phyloP scores from a whole-genome alignment of 305 asterid genomes.

The Fraxinus latifolia region DNA sequence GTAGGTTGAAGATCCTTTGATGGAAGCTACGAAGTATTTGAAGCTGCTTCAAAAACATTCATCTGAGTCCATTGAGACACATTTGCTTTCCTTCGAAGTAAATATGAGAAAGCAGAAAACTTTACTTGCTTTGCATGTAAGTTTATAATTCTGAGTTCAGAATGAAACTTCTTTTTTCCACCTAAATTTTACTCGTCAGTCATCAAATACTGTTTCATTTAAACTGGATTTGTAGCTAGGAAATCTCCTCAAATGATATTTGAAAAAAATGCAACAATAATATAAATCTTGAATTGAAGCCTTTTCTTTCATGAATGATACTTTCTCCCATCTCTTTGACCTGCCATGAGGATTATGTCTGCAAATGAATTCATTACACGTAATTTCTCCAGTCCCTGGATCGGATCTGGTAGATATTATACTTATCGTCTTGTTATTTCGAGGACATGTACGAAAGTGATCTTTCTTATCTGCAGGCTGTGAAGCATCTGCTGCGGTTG shows the following conservation, averaged over 20 bases:
- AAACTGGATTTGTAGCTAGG: constrained; percentile 3
- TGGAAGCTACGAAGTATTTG: constrained; percentile 91
- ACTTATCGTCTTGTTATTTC: constrained; percentile 12
- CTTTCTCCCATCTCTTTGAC: constrained; percentile 14
- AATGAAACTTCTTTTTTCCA: constrained; percentile 1
- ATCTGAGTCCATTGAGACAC: constrained; percentile 74
- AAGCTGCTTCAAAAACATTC: constrained; percentile 95
- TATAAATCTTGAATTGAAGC: constrained; percentile 7
- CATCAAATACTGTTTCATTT: constrained; percentile 4
- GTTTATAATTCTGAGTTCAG: constrained; percentile 7
- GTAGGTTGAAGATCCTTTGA: constrained; percentile 89
- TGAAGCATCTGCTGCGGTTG: constrained; percentile 76
- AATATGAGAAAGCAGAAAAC: constrained; percentile 85
- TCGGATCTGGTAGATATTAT: neutral
- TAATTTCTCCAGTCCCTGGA: neutral
- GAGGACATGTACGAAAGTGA: constrained; percentile 17
- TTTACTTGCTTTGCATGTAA: constrained; percentile 85
- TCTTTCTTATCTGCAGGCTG: constrained; percentile 54
- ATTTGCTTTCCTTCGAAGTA: constrained; percentile 89
- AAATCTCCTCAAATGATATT: neutral
- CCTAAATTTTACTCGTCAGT: neutral
- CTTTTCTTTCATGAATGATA: neutral
- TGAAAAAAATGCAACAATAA: neutral
- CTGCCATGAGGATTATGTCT: neutral
- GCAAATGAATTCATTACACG: neutral